phyloP scores from a whole-genome alignment of 1,284 basidiomycete species.

The Mrakiaceae sp. region DNA sequence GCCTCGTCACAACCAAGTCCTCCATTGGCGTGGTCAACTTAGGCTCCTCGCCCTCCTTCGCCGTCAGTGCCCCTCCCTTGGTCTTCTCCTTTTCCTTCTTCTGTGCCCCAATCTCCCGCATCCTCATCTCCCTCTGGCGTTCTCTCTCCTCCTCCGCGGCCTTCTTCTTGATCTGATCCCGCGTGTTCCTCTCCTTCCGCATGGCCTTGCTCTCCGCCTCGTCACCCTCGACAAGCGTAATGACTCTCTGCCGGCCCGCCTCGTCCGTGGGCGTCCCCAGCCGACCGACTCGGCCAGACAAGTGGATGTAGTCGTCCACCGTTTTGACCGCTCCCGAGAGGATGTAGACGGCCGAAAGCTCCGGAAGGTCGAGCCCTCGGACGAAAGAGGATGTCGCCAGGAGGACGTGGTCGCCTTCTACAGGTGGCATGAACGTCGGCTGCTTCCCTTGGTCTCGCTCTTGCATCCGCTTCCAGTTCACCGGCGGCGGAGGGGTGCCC shows the following conservation, averaged over 20 bases:
- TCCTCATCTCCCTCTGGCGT: neutral
- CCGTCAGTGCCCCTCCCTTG: neutral
- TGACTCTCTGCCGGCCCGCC: neutral
- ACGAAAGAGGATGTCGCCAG: neutral
- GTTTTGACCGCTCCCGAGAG: neutral
- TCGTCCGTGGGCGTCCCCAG: neutral
- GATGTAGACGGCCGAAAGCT: neutral
- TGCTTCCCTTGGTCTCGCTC: too few relatives aligned
- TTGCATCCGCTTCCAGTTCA: too few relatives aligned
- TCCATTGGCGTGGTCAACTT: too few relatives aligned
- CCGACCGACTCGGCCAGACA: constrained; percentile 4
- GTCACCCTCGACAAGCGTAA: neutral
- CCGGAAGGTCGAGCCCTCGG: constrained; percentile 7
- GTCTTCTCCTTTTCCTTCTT: neutral
- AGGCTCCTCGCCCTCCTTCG: neutral
- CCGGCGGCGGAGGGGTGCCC: too few relatives aligned
- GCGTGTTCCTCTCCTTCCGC: too few relatives aligned
- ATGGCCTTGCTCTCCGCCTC: neutral
- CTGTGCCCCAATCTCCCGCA: neutral
- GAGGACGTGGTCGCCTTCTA: too few relatives aligned
- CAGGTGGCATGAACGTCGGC: too few relatives aligned
- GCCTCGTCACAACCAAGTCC: too few relatives aligned
- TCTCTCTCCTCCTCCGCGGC: too few relatives aligned
- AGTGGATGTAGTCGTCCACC: neutral
- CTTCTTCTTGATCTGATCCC: neutral